Base-by-base conservation (phyloP, 305 asterid genomes). In the Ajuga reptans region DNA sequence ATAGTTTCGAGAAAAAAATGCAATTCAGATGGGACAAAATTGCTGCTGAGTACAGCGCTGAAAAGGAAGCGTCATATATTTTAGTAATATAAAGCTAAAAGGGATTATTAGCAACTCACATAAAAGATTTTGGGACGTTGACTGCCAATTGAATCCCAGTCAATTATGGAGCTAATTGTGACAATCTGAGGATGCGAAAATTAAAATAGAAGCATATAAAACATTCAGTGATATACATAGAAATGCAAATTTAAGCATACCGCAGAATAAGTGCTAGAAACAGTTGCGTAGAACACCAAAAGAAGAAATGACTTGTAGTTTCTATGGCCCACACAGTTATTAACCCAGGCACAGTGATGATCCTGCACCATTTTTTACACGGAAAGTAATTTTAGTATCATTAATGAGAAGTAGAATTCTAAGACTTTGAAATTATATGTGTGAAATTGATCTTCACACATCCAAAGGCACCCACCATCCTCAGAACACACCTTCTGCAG, bases 261-360 rank as follows among this genome's bases (percentile, higher is more conserved):
- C 74, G 78, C 80, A 61, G 97, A 93, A 81, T 89, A 80, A 62
- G 72, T 66, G 78, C 86, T 60, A 52, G 97, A 82, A 57, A 72
- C 66, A 68, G 92, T 78, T 74, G 92, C 88, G 69, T 93, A 93
- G 72, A 88, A 79, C 75, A 93, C 81, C 68, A 87, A 76, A 70
- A 85, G 79, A 24, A 89, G 77, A 75, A 84, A 93, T 0, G 96
- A 66, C 80, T 93, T 93, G 83, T 93, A 89, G 82, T 91, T 93
- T 71, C 84, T 74, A 61, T 78, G 95, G 63, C 96, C 99, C 63
- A 93, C 97, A 73, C 97, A 93, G 78, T 93, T 93, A 77, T 87
- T 93, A 71, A 93, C 83, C 99, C 96, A 93, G 34, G 78, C 53
- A 77, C 99, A 93, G 74, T 91, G 99, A 83, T 93, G 99, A 83